These are phyloP conservation scores for Entomortierella lignicola DNA, from an alignment of 192 early-diverging fungal genomes.

Conservation along the genomic window DNA sequence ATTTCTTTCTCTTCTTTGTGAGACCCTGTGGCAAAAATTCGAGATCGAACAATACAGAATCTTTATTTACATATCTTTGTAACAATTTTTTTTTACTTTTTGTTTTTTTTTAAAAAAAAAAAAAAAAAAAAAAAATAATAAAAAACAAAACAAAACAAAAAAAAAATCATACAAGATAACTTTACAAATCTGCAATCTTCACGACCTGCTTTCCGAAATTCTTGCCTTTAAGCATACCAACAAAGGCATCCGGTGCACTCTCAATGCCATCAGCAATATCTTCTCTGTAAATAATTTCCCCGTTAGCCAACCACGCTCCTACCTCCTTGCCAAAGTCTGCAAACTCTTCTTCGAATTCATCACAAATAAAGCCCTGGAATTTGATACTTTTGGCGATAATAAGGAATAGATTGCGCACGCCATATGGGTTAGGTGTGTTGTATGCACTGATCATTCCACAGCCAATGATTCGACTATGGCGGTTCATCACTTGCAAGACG, in stretches of 20 bases:
- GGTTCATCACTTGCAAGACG: conserved; percentile 72
- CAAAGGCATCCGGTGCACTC: conserved; percentile 62
- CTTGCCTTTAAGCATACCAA: conserved; percentile 70
- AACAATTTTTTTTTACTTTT: too few species aligned
- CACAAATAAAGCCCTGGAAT: conserved; percentile 73
- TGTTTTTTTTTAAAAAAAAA: too few species aligned
- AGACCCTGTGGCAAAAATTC: too few species aligned
- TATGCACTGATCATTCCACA: conserved; percentile 85
- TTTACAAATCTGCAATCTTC: conserved; percentile 62
- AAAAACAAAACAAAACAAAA: conserved; percentile 4
- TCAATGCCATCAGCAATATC: conserved; percentile 51
- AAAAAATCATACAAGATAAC: neutral
- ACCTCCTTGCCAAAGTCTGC: conserved; percentile 55
- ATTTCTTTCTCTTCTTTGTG: too few species aligned
- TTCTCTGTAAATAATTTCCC: conserved; percentile 52
- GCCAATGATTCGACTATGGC: conserved; percentile 70
- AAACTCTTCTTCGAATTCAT: conserved; percentile 42
- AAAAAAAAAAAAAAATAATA: too few species aligned
- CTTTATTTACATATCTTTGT: too few species aligned
- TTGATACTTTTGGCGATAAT: conserved; percentile 67
- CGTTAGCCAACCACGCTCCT: conserved; percentile 37
- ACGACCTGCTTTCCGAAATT: conserved; percentile 79
- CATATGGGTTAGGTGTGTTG: conserved; percentile 64
- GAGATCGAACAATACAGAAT: too few species aligned
- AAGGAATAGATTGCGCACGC: conserved; percentile 66